Percentiles rank a stretch among this genome's conserved stretches.
These are phyloP conservation scores for Papilionanthe hybrid DNA, from an alignment of 116 monocot genomes.

Conservation along the genomic window DNA sequence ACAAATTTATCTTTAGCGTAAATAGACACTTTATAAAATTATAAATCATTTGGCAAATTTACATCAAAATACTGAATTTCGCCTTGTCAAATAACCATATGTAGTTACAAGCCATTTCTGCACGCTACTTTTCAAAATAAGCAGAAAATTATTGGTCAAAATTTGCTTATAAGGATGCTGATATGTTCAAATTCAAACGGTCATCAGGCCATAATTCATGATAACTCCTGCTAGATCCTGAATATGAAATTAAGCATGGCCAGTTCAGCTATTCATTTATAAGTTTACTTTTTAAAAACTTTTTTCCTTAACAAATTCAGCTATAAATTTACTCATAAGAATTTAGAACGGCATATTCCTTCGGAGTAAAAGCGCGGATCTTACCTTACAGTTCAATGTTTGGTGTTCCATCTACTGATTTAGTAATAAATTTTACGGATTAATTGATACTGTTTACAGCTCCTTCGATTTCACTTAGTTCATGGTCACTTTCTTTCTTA, in stretches of 20 bases:
- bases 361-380: neutral
- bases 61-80: neutral
- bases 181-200: neutral
- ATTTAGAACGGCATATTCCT: constrained; percentile 6
- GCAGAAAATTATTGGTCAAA: neutral
- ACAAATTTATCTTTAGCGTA: neutral
- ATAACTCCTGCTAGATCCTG: neutral
- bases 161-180: neutral
- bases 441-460: neutral
- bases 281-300: neutral
- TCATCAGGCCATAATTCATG: neutral
- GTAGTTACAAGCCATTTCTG: neutral
- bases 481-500: neutral
- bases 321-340: neutral
- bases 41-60: neutral
- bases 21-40: neutral
- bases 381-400: neutral
- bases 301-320: neutral
- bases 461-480: neutral
- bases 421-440: constrained; percentile 6
- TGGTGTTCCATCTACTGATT: neutral
- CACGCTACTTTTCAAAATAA: neutral
- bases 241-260: neutral
- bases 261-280: neutral
- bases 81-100: neutral